Conservation (phyloP, 768 basidiomycete genomes). For the Mycena capillaripes region DNA sequence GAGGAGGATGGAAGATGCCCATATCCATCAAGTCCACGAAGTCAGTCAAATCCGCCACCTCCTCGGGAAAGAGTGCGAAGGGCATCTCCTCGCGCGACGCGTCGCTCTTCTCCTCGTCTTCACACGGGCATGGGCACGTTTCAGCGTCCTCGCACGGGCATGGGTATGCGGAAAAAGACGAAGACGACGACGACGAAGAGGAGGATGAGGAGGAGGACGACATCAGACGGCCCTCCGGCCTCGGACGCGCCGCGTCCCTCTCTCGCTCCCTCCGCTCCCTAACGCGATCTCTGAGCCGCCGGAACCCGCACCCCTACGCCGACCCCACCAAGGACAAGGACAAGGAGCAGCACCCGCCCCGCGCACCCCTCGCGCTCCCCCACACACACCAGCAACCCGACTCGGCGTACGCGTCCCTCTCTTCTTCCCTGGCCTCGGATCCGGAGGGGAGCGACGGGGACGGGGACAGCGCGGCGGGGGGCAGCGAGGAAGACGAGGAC, state of each 20-base stretch:
- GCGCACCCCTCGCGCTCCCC: neutral
- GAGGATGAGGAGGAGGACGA: constrained; percentile 28
- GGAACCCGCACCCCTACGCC: no score
- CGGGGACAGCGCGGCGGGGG: neutral
- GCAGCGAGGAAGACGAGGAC: neutral
- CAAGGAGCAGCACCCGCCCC: no score
- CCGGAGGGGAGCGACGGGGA: no score
- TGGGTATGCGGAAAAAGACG: neutral
- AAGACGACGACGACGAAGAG: neutral
- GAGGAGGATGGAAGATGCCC: neutral
- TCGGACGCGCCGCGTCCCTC: constrained; percentile 18
- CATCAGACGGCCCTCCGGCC: constrained; percentile 29
- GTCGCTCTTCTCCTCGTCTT: no score
- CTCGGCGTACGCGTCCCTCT: neutral
- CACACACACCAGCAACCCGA: neutral
- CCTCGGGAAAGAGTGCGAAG: neutral
- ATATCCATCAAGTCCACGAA: constrained; percentile 12
- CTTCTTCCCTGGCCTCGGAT: no score
- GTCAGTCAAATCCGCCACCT: neutral
- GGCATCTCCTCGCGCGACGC: neutral
- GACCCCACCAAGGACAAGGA: no score
- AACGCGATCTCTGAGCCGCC: no score
- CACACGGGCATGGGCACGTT: no score
- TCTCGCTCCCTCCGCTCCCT: constrained; percentile 2
- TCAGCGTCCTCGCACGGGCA: neutral